phyloP scores from a whole-genome alignment of 306 rosid genomes.

The Comarum palustre region DNA sequence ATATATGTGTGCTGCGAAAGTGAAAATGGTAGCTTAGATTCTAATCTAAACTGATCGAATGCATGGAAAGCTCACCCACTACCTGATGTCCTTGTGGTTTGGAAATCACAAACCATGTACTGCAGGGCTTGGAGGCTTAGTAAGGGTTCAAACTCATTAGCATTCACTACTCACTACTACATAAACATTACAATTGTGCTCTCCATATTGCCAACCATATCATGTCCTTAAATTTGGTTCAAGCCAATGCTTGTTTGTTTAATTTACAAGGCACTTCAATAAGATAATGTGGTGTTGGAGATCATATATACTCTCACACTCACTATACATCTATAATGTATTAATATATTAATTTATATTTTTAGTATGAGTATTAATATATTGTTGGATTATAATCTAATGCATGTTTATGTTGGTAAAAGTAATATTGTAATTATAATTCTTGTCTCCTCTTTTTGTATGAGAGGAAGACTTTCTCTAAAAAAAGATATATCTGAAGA shows the following conservation, averaged over 20 bases:
- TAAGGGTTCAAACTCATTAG: conserved; percentile 44
- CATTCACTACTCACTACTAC: conserved; percentile 26
- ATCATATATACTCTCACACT: conserved; percentile 6
- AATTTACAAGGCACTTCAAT: conserved; percentile 30
- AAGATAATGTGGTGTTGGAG: conserved; percentile 48
- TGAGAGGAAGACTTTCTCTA: conserved; percentile 26
- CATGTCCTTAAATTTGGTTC: conserved; percentile 28
- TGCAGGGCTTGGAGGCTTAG: conserved; percentile 50
- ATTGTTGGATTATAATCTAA: conserved; percentile 22
- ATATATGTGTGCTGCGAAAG: not conserved
- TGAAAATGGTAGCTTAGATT: conserved; percentile 28
- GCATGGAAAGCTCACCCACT: conserved; percentile 28
- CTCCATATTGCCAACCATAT: conserved; percentile 58
- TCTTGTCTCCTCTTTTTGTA: conserved; percentile 39
- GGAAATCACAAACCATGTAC: conserved; percentile 35
- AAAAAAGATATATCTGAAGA: conserved; percentile 15
- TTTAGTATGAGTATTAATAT: conserved; percentile 7
- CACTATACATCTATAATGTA: not conserved
- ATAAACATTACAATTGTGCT: conserved; percentile 36
- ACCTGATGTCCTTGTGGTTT: conserved; percentile 26
- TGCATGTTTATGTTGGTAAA: conserved; percentile 43
- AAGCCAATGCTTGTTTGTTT: conserved; percentile 30
- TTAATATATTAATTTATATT: not conserved
- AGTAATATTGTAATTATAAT: conserved; percentile 36
- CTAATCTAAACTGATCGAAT: conserved; percentile 30